Evolutionary conservation across 106 monocot genomes (phyloP).

Genomic region (Dactylorhiza incarnata): DNA sequence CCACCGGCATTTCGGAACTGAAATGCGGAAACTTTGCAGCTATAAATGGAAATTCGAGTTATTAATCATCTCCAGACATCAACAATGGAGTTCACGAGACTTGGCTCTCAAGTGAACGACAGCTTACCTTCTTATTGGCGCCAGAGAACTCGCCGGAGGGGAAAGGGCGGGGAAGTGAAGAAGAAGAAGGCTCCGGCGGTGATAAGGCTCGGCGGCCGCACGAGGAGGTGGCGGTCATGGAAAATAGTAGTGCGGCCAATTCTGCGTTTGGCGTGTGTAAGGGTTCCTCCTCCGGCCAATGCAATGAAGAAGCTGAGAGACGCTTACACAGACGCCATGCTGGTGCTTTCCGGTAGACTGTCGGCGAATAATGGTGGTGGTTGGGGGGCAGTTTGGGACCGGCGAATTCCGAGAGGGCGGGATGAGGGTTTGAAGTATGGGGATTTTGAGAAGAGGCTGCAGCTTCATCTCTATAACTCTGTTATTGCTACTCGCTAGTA

Average conservation of each 20-base stretch:
- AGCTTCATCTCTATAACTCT: constrained; percentile 8
- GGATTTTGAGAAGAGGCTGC: constrained; percentile 6
- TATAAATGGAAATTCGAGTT: neutral
- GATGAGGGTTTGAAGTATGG: neutral
- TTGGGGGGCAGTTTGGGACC: neutral
- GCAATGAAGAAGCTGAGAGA: neutral
- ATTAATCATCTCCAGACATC: neutral
- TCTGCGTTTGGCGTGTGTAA: neutral
- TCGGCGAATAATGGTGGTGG: neutral
- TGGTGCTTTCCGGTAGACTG: neutral
- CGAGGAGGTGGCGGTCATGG: neutral
- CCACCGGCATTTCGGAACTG: too few species aligned
- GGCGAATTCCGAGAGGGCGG: neutral
- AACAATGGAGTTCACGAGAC: neutral
- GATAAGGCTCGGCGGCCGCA: constrained; percentile 5
- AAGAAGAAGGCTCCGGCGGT: neutral
- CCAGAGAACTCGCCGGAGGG: neutral
- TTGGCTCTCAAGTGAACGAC: neutral
- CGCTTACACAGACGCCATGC: constrained; percentile 1
- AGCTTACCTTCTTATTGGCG: constrained; percentile 6
- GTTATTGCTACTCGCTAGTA: constrained; percentile 1
- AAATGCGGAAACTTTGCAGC: too few species aligned
- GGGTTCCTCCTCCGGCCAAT: neutral
- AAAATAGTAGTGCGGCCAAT: neutral
- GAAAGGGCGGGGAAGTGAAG: neutral